Conservation (phyloP, 257 asterid genomes). For the Penstemon newberryi region DNA sequence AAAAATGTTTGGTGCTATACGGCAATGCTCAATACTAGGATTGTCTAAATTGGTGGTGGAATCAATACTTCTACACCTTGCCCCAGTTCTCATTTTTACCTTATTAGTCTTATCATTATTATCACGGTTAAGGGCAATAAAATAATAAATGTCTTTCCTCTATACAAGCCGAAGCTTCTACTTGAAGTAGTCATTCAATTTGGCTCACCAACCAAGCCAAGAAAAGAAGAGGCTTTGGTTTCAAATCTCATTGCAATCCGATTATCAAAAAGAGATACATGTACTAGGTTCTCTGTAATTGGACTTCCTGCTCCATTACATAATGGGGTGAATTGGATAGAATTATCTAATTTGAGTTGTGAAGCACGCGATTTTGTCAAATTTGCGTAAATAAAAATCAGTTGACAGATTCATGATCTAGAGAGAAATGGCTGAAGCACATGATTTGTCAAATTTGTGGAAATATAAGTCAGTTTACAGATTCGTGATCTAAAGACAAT, state of each 20-base stretch:
- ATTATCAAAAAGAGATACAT: neutral
- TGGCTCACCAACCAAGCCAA: too few relatives aligned
- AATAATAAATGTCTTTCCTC: too few relatives aligned
- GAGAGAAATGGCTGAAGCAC: neutral
- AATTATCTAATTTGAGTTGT: constrained; percentile 11
- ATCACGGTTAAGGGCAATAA: neutral
- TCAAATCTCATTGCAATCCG: too few relatives aligned
- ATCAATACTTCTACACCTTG: neutral
- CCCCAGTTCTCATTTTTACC: constrained; percentile 15
- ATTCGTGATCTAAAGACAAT: constrained; percentile 14
- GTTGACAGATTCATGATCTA: constrained; percentile 10
- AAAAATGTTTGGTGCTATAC: neutral
- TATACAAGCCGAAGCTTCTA: too few relatives aligned
- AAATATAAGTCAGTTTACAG: neutral
- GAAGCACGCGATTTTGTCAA: constrained; percentile 14
- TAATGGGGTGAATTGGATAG: constrained; percentile 1
- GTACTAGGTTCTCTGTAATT: neutral
- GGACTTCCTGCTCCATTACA: neutral
- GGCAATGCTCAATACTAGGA: constrained; percentile 7
- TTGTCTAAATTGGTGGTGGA: constrained; percentile 6
- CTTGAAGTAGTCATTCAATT: too few relatives aligned
- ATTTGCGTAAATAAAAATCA: neutral
- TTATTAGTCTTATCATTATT: constrained; percentile 10
- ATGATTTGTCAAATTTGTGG: constrained; percentile 10
- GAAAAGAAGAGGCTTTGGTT: too few relatives aligned